phyloP scores from a whole-genome alignment of 371 early-diverging fungal species.

The Zychaea mexicana region DNA sequence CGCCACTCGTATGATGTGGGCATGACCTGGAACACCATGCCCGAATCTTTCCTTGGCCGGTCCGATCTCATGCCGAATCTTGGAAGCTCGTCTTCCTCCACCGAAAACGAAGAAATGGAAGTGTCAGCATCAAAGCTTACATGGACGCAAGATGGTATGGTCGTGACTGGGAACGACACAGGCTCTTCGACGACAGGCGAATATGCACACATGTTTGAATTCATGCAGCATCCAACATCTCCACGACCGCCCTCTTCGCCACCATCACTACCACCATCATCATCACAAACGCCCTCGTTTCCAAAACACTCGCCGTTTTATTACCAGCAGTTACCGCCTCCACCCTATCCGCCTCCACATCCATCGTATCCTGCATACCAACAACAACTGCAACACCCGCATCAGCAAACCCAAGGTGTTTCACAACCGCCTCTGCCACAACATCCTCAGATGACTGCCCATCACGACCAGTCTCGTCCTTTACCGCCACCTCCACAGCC shows the following conservation, averaged over 20 bases:
- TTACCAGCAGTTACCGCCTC: conserved; percentile 16
- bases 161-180: not conserved
- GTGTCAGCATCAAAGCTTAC: conserved; percentile 14
- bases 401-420: conserved; percentile 7
- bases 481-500: conserved; percentile 10
- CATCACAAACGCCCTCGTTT: conserved; percentile 9
- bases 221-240: conserved; percentile 15
- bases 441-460: not conserved
- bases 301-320: conserved; percentile 4
- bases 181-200: not conserved
- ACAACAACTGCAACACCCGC: conserved; percentile 9
- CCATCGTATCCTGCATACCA: conserved; percentile 8
- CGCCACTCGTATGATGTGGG: conserved; percentile 48
- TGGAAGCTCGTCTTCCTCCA: conserved; percentile 11
- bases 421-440: conserved; percentile 7
- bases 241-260: conserved; percentile 3
- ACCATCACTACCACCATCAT: not conserved
- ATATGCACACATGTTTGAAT: conserved; percentile 15
- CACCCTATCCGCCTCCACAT: conserved; percentile 1
- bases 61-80: conserved; percentile 23
- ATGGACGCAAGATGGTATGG: conserved; percentile 23
- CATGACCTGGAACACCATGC: conserved; percentile 48
- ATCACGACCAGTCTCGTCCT: not conserved
- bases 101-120: conserved; percentile 1
- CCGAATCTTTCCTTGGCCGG: conserved; percentile 34